Percentiles rank a stretch among this genome's conserved stretches.
Evolutionary conservation across 139 green algal genomes (phyloP).

Genomic region (Marvania coccoides): DNA sequence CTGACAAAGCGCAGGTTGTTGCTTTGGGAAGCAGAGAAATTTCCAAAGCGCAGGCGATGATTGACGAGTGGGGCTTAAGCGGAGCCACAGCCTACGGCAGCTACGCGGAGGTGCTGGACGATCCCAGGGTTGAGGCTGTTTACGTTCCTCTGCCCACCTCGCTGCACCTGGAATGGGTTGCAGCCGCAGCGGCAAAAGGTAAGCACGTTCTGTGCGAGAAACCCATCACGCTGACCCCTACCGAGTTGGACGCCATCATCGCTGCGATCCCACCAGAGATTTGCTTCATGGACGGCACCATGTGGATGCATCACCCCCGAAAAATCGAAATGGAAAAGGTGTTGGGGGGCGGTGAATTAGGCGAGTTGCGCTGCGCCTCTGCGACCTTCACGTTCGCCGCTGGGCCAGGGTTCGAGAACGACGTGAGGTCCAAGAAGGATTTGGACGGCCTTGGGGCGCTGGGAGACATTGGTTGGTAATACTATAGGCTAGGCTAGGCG

Average conservation of each 20-base stretch:
- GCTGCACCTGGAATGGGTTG: constrained; percentile 44
- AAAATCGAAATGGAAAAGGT: neutral
- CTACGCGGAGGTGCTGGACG: constrained; percentile 42
- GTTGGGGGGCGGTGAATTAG: neutral
- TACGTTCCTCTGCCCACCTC: constrained; percentile 46
- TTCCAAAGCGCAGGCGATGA: constrained; percentile 21
- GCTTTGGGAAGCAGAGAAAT: constrained; percentile 29
- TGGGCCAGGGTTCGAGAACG: neutral
- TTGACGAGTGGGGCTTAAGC: constrained; percentile 14
- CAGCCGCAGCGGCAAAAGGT: constrained; percentile 21
- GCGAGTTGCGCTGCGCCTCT: constrained; percentile 11
- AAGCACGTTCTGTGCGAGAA: constrained; percentile 55
- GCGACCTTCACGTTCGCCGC: constrained; percentile 17
- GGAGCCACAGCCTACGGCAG: constrained; percentile 26
- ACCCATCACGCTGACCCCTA: constrained; percentile 22
- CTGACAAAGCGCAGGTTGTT: constrained; percentile 11
- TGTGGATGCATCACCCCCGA: constrained; percentile 16
- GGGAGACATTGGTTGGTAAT: constrained; percentile 29
- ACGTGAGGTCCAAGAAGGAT: neutral
- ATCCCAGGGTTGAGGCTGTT: constrained; percentile 32
- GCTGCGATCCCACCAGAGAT: too few species aligned
- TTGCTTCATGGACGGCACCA: constrained; percentile 37
- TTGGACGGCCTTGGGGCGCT: constrained; percentile 7
- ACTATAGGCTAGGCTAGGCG: too few species aligned
- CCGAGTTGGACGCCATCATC: constrained; percentile 20